Evolutionary conservation across 768 basidiomycete genomes (phyloP), one percentile per base, ranked within the genome.

Genomic region (Auriculariales sp.): DNA sequence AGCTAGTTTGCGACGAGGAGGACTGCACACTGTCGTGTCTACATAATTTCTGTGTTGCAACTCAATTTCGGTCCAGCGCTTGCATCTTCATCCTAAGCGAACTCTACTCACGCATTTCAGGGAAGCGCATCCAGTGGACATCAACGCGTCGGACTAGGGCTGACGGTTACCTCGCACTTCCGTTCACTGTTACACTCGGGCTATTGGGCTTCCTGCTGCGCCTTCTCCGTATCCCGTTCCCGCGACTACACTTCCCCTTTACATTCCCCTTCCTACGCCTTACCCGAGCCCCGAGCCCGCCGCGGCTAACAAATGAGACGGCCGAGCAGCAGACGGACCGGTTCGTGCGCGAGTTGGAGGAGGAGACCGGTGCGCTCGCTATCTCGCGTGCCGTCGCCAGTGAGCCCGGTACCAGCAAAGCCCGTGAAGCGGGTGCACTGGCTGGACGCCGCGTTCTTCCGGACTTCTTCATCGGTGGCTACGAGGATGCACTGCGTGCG

Each of bases 311-410:
- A 35, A 2, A 64, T 66, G n/a, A 69, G 74, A 81, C 77, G 0
- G 72, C 77, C 0, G 22, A 51, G 49, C 6, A 15, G 34, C 19
- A 75, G 78, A 28, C 69, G 63, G 87, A 87, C 54, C 71, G 80
- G 25, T 90, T 86, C 83, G 70, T 93, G 15, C 73, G 79, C 19
- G 76, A 81, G 28, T 71, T 92, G 3, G 88, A 93, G 61, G 86
- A 90, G 52, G 84, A 88, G 60, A 89, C 87, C 0, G 87, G 88
- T 3, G 86, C 85, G 0, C 65, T 79, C 14, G 77, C 70, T 49
- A 66, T 81, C 36, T 73, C 73, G 45, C 68, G 70, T 19, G 57
- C 62, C n/a, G 64, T 59, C 22, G 61, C 65, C 9, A 53, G 59
- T 10, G 33, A 32, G 24, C 49, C 49, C 11, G 64, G 66, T 5